These are phyloP conservation scores for Oryza brachyantha DNA, from an alignment of 176 grass and related monocot genomes.

Conservation along the genomic window DNA sequence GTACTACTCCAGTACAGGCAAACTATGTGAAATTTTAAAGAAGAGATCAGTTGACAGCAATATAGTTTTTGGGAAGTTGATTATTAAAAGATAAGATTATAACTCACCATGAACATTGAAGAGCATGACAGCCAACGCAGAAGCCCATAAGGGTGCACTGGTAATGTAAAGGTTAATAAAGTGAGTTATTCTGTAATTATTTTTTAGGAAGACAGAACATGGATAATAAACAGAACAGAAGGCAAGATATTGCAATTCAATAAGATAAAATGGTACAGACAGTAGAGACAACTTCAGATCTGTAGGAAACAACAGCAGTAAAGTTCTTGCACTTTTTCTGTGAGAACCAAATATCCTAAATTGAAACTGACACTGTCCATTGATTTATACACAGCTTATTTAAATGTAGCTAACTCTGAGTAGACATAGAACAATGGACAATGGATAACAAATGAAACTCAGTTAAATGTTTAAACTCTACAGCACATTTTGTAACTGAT, in stretches of 20 bases:
- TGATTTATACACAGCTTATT: neutral
- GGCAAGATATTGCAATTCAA: neutral
- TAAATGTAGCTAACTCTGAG: neutral
- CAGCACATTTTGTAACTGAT: neutral
- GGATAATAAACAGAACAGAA: neutral
- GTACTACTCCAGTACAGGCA: neutral
- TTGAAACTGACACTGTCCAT: neutral
- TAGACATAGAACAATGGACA: neutral
- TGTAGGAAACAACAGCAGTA: neutral
- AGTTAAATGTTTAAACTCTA: neutral
- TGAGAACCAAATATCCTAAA: neutral
- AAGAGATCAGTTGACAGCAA: neutral
- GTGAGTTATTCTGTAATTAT: slow-evolving; percentile 12
- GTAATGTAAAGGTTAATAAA: slow-evolving; percentile 17
- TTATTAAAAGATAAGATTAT: neutral
- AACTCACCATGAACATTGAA: slow-evolving; percentile 82
- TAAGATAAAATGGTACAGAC: neutral
- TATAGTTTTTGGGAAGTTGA: slow-evolving; percentile 21
- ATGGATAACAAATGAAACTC: neutral
- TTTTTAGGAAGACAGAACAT: slow-evolving; percentile 23
- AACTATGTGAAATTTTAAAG: neutral
- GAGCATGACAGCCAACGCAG: slow-evolving; percentile 68
- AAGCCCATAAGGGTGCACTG: slow-evolving; percentile 83
- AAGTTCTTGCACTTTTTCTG: neutral
- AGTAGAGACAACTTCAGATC: neutral